These are phyloP conservation scores for Ascochyta viciae-villosae DNA, from an alignment of 2,329 filamentous ascomycete species.

Conservation along the genomic window DNA sequence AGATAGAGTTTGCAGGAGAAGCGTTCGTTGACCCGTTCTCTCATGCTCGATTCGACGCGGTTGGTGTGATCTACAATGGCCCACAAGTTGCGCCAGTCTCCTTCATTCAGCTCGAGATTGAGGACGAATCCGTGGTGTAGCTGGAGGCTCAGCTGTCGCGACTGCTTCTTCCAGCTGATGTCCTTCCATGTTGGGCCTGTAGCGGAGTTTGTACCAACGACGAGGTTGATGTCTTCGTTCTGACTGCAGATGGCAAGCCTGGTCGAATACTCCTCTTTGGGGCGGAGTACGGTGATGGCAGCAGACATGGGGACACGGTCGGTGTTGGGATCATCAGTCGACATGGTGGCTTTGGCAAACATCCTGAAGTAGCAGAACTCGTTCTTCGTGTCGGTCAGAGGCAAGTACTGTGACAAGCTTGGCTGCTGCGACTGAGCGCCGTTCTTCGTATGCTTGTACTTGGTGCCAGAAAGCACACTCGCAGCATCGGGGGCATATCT, in stretches of 20 bases:
- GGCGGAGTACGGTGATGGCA: constrained; percentile 76
- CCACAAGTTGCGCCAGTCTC: constrained; percentile 81
- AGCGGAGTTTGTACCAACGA: constrained; percentile 72
- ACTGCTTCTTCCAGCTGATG: constrained; percentile 77
- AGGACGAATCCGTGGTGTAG: constrained; percentile 79
- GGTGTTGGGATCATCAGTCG: constrained; percentile 71
- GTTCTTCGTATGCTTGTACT: constrained; percentile 29
- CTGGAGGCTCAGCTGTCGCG: constrained; percentile 69
- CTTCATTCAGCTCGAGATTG: constrained; percentile 72
- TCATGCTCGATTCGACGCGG: constrained; percentile 75
- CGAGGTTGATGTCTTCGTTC: constrained; percentile 76
- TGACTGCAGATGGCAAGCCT: constrained; percentile 81
- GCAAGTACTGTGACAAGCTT: constrained; percentile 71
- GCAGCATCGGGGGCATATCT: constrained; percentile 74
- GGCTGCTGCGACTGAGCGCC: constrained; percentile 50
- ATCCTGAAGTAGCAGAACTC: constrained; percentile 83
- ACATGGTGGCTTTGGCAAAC: constrained; percentile 75
- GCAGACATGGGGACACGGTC: constrained; percentile 75
- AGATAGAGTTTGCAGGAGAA: constrained; percentile 73
- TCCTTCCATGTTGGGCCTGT: constrained; percentile 80
- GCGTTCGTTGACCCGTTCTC: constrained; percentile 72
- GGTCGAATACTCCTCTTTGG: constrained; percentile 71
- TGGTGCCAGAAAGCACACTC: constrained; percentile 63
- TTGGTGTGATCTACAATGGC: constrained; percentile 85
- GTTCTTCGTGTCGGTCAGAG: constrained; percentile 75